These are phyloP conservation scores for Saccharomycopsis vini DNA, from an alignment of 805 yeast genomes.

Conservation along the genomic window DNA sequence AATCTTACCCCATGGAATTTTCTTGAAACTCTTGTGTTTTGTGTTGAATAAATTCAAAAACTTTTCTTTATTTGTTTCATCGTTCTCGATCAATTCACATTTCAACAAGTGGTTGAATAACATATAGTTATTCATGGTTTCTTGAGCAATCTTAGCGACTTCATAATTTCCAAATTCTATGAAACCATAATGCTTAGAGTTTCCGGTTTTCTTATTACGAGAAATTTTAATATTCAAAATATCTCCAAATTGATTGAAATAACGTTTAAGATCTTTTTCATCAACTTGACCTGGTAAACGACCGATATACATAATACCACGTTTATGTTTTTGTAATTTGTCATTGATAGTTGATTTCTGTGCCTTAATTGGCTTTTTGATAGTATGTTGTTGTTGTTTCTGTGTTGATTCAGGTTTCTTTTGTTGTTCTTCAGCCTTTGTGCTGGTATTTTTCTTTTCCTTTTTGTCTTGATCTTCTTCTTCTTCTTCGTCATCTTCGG, in stretches of 20 bases:
- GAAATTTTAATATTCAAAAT: constrained; percentile 72
- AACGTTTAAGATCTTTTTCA: constrained; percentile 64
- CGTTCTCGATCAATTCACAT: constrained; percentile 48
- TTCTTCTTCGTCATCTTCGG: constrained; percentile 7
- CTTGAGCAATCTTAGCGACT: constrained; percentile 84
- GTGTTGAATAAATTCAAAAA: constrained; percentile 44
- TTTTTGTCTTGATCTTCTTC: constrained; percentile 10
- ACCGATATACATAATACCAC: constrained; percentile 80
- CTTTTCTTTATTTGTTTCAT: constrained; percentile 3
- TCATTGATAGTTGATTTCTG: not conserved
- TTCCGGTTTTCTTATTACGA: constrained; percentile 84
- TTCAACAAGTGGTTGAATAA: constrained; percentile 80
- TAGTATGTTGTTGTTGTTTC: not conserved
- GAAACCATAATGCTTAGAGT: constrained; percentile 86
- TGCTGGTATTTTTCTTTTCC: constrained; percentile 11
- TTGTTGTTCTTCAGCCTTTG: constrained; percentile 14
- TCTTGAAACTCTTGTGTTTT: constrained; percentile 39
- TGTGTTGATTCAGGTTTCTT: not conserved
- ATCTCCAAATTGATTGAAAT: constrained; percentile 87
- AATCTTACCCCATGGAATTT: constrained; percentile 51
- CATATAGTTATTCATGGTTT: constrained; percentile 92
- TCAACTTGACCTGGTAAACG: constrained; percentile 89
- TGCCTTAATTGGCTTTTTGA: constrained; percentile 14
- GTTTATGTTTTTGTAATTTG: constrained; percentile 25
- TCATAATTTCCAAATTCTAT: constrained; percentile 67